A percentile compares a stretch with the other conserved stretches of the same genome.
phyloP scores from a whole-genome alignment of 805 yeast genomes.

The Ogataea zsoltii region DNA sequence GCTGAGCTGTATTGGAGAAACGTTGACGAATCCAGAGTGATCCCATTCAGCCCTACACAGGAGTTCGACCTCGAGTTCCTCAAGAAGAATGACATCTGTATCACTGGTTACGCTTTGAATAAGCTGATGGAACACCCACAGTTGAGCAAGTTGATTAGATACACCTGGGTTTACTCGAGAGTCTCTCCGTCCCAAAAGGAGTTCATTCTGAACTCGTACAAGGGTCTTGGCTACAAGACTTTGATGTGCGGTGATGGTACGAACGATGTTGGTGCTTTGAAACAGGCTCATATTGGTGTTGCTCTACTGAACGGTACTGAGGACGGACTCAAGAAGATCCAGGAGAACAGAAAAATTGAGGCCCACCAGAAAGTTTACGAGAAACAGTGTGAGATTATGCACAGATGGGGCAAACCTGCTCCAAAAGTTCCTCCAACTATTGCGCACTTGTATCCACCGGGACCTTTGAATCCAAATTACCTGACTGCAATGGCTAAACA shows the following conservation, averaged over 20 bases:
- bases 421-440: conserved; percentile 84
- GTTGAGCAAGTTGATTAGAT: conserved; percentile 70
- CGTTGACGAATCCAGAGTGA: conserved; percentile 70
- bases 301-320: conserved; percentile 98
- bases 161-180: conserved; percentile 97
- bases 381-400: conserved; percentile 79
- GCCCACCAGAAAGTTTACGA: conserved; percentile 67
- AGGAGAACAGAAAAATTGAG: conserved; percentile 73
- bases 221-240: conserved; percentile 87
- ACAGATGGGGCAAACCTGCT: conserved; percentile 78
- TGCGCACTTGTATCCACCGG: conserved; percentile 97
- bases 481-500: conserved; percentile 80
- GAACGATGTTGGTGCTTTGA: conserved; percentile 98
- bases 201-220: conserved; percentile 78
- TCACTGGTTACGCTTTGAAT: conserved; percentile 87
- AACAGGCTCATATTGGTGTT: conserved; percentile 97
- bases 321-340: conserved; percentile 86
- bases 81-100: conserved; percentile 76
- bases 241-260: conserved; percentile 99
- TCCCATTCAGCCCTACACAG: conserved; percentile 64
- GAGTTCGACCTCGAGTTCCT: conserved; percentile 58
- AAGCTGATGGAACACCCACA: conserved; percentile 67
- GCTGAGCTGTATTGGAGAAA: conserved; percentile 80
- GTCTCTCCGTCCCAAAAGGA: conserved; percentile 97
- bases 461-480: conserved; percentile 86